Evolutionary conservation across 768 basidiomycete genomes (phyloP).

Genomic region (Pluteus cervinus): DNA sequence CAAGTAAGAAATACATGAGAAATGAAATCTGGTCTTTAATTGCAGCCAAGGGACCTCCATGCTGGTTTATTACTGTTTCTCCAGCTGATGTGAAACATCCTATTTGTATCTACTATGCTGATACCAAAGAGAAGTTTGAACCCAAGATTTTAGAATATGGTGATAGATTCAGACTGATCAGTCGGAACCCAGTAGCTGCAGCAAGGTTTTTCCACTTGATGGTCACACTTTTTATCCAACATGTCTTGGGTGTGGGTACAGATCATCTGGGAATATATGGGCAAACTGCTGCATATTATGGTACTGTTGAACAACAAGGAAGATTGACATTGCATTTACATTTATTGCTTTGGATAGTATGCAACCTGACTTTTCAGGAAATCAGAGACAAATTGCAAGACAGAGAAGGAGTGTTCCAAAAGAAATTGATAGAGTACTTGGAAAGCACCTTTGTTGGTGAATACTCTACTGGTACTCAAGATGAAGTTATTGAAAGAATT

Average conservation of each 20-base stretch:
- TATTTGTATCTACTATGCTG: slow-evolving; percentile 28
- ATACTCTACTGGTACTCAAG: slow-evolving; percentile 19
- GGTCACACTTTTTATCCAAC: slow-evolving; percentile 6
- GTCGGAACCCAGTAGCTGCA: slow-evolving; percentile 17
- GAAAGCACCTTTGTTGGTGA: slow-evolving; percentile 18
- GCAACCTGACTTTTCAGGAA: slow-evolving; percentile 21
- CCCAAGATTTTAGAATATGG: slow-evolving; percentile 4
- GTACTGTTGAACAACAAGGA: slow-evolving; percentile 27
- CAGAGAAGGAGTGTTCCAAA: slow-evolving; percentile 13
- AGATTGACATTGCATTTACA: slow-evolving; percentile 23
- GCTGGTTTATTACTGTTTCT: slow-evolving; percentile 2
- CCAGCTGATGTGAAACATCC: slow-evolving; percentile 23
- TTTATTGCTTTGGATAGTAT: slow-evolving; percentile 24
- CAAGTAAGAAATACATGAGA: slow-evolving; percentile 19
- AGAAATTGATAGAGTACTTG: slow-evolving; percentile 15
- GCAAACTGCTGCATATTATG: slow-evolving; percentile 17
- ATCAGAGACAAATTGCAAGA: slow-evolving; percentile 20
- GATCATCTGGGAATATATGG: slow-evolving; percentile 14
- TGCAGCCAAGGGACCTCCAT: slow-evolving; percentile 7
- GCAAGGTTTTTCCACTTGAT: slow-evolving; percentile 19
- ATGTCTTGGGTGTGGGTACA: slow-evolving; percentile 7
- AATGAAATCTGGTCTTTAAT: slow-evolving; percentile 22
- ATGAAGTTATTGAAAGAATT: slow-evolving; percentile 13
- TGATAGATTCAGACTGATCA: slow-evolving; percentile 1
- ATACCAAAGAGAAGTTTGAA: slow-evolving; percentile 5